Evolutionary conservation across 805 yeast species (phyloP), one percentile per base, ranked within the genome.

Genomic region (Candida wancherniae): DNA sequence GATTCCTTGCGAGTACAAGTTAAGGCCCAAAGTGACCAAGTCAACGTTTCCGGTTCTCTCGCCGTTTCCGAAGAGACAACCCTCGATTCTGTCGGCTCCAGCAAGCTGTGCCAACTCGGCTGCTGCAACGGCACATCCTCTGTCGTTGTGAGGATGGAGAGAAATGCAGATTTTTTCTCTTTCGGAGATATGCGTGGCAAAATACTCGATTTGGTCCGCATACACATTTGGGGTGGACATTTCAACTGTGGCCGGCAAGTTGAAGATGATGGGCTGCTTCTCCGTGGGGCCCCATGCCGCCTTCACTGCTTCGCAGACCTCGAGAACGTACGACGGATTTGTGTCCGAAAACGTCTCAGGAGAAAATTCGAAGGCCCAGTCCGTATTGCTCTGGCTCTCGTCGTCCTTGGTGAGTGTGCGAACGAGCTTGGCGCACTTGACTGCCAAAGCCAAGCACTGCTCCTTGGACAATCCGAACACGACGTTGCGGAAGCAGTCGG

Each of bases 51-150:
- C 94, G 4, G 94, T 83, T 57, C 94, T 75, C 64, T 83, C 94
- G 45, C 94, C 92, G 50, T 83, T 83, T 30, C 92, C 94, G 47
- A 83, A 83, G 28, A 83, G 60, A 61, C 90, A 83, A 14, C 94
- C 94, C 58, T 83, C 94, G 15, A 83, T 83, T 56, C 94, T 73
- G 55, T 83, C 86, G n/a, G 86, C 94, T 32, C 94, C 94, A 3
- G 86, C 94, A 58, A 83, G 50, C 50, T 77, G 79, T 26, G 84
- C 94, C 34, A 83, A 69, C 58, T 83, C 94, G 3, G 87, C 80
- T 20, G 92, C 92, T 8, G 90, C 92, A n/a, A 83, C 88, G 9
- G 84, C 88, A 55, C 90, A 82, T 14, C 94, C 94, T 50, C 94
- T 71, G 59, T 83, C 92, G 46, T 83, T 83, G 58, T 83, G 94